Evolutionary conservation across 164 flowering plant species (phyloP), one percentile per base, ranked within the genome.

Genomic region (Stephania cephalantha): DNA sequence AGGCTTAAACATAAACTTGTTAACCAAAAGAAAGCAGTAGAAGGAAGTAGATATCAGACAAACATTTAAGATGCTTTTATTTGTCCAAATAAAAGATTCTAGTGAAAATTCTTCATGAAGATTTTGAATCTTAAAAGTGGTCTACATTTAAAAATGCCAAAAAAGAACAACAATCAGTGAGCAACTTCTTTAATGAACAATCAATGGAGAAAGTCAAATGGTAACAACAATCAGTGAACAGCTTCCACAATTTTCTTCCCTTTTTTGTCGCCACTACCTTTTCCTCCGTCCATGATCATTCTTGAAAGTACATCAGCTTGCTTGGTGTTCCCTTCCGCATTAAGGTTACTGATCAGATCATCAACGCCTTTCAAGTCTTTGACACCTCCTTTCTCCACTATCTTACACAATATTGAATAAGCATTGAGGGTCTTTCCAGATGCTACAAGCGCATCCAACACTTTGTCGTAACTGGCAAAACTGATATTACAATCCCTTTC

Each of bases 341-440:
- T 91, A 31, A 95, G 94, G 80, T 80, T 87, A 83, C 76, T 88
- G 79, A 95, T 93, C 76, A 95, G 82, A 48, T 89, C 93, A 15
- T 90, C 88, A 64, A 78, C 71, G 75, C 87, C 84, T 48, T 84
- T 86, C 87, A 85, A 76, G 73, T 92, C 87, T 5, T 82, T 80
- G 71, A 81, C 78, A 17, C 95, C 92, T 52, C 97, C 91, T 79
- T 85, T 95, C 85, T 81, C 90, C 87, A 85, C 80, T 46, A 95
- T 82, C 83, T 92, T 93, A 71, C 89, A 91, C 72, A 93, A 71
- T 46, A 93, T 82, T 6, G 99, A 88, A 83, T 93, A 95, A 4
- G 98, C 99, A 84, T 90, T 92, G 22, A 95, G 90, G 45, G 97
- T 95, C 85, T 91, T 93, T 73, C 97, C 99, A 10, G 94, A 88